A percentile compares a stretch with the other conserved stretches of the same genome.
Evolutionary conservation across 2,329 filamentous ascomycete genomes (phyloP).

Genomic region (Aspergillus unguis): DNA sequence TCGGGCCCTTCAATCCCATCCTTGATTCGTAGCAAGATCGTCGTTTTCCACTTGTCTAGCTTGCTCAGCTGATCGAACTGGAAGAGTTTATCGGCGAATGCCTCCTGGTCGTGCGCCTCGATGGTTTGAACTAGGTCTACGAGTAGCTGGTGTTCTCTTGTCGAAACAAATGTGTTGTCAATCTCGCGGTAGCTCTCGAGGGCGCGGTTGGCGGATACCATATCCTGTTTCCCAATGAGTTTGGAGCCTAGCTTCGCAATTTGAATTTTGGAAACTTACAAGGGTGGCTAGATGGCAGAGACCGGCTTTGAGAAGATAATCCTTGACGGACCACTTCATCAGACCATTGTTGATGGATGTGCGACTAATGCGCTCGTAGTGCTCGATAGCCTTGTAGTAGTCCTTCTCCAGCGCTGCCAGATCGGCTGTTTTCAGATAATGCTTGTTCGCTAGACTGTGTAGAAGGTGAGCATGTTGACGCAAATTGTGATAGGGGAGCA

Average conservation of each 20-base stretch:
- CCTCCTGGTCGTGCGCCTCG: constrained; percentile 73
- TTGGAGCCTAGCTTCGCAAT: background rate
- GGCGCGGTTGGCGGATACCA: constrained; percentile 74
- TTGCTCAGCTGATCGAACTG: constrained; percentile 90
- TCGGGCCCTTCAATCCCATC: constrained; percentile 73
- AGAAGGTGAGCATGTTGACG: background rate
- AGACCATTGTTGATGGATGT: constrained; percentile 81
- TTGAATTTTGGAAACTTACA: background rate
- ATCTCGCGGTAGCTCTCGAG: constrained; percentile 78
- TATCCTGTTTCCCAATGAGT: constrained; percentile 50
- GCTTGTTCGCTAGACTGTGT: constrained; percentile 79
- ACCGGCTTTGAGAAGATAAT: constrained; percentile 91
- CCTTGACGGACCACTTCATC: constrained; percentile 91
- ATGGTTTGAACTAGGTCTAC: constrained; percentile 72
- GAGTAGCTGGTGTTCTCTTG: constrained; percentile 78
- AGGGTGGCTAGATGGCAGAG: constrained; percentile 78
- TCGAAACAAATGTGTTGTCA: constrained; percentile 71
- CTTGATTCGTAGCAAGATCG: constrained; percentile 78
- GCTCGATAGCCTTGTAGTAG: constrained; percentile 77
- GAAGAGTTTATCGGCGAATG: constrained; percentile 81
- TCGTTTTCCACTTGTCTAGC: constrained; percentile 96
- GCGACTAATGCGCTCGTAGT: constrained; percentile 79
- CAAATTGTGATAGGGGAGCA: background rate
- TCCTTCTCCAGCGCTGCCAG: constrained; percentile 76
- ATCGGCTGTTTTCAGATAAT: constrained; percentile 89